Base-by-base conservation (phyloP, 768 basidiomycete genomes). In the Kwoniella heveanensis region DNA sequence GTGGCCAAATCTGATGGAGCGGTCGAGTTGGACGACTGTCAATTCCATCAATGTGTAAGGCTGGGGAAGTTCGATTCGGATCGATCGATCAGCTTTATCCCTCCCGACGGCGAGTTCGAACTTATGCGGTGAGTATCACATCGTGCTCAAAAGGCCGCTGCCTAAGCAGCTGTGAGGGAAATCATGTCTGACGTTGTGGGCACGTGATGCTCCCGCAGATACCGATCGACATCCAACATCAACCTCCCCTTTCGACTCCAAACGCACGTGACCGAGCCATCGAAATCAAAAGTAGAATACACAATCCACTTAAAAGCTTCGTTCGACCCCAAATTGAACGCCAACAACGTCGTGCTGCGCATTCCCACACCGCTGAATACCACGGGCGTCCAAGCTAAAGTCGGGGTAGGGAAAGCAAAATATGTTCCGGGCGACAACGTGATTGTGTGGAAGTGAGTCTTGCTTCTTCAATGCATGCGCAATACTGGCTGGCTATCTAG, bases 101-200 rank as follows among this genome's bases (percentile, higher is more conserved):
- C 96, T 0, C 96, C 96, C 2, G 96, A 99, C 74, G 96, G 96
- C 26, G 96, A 99, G 79, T 99, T 99, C 70, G 96, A 99, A 80
- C 84, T 99, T 39, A 98, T 99, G 96, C 85, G 87, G 92, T 90
- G 57, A 69, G 88, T 80, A 9, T 9, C 37, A 15, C 27, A 6
- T 6, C 32, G 32, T 36, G 32, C 32, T 36, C 54, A 19, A 3
- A 12, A 32, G 6, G 32, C 22, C 32, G 32, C 32, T 19, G 6
- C 32, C 12, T 32, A 52, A 36, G 25, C 46, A 15, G 13, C 26
- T 9, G 13, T 36, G 32, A 36, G 24, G 22, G 22, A n/a, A n/a
- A n/a, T n/a, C n/a, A n/a, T n/a, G n/a, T n/a, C 13, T 32, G 32
- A 9, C 32, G 32, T 21, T 32, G 32, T 39, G 29, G 69, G 27